These are phyloP conservation scores for Tylopilus sp. DNA, from an alignment of 768 basidiomycete species.

Conservation along the genomic window DNA sequence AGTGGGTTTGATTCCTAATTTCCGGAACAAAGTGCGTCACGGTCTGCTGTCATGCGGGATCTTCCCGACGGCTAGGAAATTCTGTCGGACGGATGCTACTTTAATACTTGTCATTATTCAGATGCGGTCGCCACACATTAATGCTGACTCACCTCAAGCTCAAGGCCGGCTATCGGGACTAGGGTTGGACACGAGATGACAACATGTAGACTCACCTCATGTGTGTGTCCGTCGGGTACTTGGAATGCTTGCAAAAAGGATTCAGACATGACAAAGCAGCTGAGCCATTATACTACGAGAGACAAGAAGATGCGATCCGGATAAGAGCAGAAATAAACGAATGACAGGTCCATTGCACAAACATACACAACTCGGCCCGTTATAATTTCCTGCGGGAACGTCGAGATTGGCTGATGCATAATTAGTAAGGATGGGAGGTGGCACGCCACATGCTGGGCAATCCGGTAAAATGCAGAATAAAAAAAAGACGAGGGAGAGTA, in stretches of 20 bases:
- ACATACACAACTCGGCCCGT: slow-evolving; percentile 11
- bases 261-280: not conserved
- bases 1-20: not conserved
- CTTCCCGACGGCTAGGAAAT: not conserved
- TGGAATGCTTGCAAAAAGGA: not conserved
- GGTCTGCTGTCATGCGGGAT: not conserved
- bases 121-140: not conserved
- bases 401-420: slow-evolving; percentile 11
- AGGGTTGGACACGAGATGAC: not conserved
- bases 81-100: slow-evolving; percentile 2
- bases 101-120: slow-evolving; percentile 1
- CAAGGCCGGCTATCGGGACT: not conserved
- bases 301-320: slow-evolving; percentile 4
- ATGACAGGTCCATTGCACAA: slow-evolving; percentile 10
- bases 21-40: not conserved
- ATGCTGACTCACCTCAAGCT: slow-evolving; percentile 15
- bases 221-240: not conserved
- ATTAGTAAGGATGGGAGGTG: slow-evolving; percentile 8
- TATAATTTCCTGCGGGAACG: slow-evolving; percentile 18
- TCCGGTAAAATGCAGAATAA: slow-evolving; percentile 12
- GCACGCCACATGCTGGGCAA: slow-evolving; percentile 13
- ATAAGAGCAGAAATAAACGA: slow-evolving; percentile 12
- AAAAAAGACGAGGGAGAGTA: not conserved
- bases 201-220: slow-evolving; percentile 12
- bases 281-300: slow-evolving; percentile 8